Evolutionary conservation across 2,329 filamentous ascomycete genomes (phyloP), one percentile per base, ranked within the genome.

Genomic region (Madurella mycetomatis): DNA sequence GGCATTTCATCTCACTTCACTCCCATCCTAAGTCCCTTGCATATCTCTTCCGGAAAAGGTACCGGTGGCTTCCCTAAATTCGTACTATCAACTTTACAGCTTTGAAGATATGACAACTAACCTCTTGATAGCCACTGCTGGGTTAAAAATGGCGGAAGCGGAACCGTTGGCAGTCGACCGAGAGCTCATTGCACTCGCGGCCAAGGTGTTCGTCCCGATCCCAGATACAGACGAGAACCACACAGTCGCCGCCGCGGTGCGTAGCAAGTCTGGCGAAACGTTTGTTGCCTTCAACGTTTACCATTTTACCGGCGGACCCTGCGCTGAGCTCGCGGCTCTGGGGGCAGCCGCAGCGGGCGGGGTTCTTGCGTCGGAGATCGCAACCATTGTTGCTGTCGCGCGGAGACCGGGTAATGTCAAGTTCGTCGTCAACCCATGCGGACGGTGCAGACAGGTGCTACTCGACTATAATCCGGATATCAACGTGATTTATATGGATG

Each of bases 281-380:
- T 52, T 53, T 31, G 54, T 56, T 19, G 54, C 48, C 9, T 25
- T 52, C 19, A 56, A 57, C 37, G 51, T 57, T 40, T 49, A 57
- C 47, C 51, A 54, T 39, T 54, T 51, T 39, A 50, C 50, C 1
- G 50, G 55, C 16, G 50, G 51, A 2, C 51, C 55, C 34, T 57
- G 55, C 32, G 55, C 55, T 9, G 55, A 57, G 25, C 51, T 54
- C 13, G 47, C 32, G 16, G 51, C 49, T 11, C 39, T 57, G 4
- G 55, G 55, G 3, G 13, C 51, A 1, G 55, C 55, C 1, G 55
- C 55, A 2, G 51, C 51, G 8, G 16, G 42, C 12, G 55, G 55
- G 17, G 48, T 54, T 2, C 45, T 54, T 2, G 48, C 55, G 13
- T 8, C 9, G 2, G 48, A 55, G 12, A 52, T 57, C 5, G 37